Evolutionary conservation across 345 rosid species (phyloP).

Genomic region (Ceriops zippeliana): DNA sequence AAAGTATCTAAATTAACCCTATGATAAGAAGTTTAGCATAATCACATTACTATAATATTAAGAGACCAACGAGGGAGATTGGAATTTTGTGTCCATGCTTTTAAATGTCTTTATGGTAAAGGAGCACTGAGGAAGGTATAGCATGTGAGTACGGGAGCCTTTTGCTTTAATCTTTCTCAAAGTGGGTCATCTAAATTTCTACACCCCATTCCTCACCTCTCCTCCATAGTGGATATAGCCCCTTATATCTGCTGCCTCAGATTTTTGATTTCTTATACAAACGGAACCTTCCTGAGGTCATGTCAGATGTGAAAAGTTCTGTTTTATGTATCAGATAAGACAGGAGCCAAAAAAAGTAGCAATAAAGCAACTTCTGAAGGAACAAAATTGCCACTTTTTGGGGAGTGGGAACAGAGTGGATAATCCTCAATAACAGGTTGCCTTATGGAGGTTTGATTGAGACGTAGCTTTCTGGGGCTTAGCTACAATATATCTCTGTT

Average conservation of each 20-base stretch:
- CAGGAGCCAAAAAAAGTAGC: no score
- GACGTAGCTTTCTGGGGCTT: constrained; percentile 10
- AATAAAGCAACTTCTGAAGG: no score
- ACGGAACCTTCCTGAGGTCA: constrained; percentile 24
- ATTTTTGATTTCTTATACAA: constrained; percentile 13
- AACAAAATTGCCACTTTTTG: neutral
- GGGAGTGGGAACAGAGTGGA: constrained; percentile 12
- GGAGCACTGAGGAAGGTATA: constrained; percentile 25
- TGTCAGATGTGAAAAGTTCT: constrained; percentile 21
- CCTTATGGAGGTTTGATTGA: constrained; percentile 10
- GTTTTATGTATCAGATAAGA: constrained; percentile 24
- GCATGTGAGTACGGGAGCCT: constrained; percentile 21
- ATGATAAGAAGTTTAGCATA: no score
- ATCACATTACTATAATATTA: no score
- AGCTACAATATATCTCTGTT: neutral
- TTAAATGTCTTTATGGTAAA: neutral
- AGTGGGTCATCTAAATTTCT: constrained; percentile 33
- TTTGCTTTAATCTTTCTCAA: constrained; percentile 16
- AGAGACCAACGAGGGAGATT: no score
- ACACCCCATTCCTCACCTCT: constrained; percentile 39
- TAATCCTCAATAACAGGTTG: constrained; percentile 17
- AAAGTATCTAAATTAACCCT: no score
- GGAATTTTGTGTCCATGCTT: no score
- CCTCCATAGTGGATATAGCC: constrained; percentile 12
- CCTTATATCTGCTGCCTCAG: neutral